phyloP scores from a whole-genome alignment of 2,329 filamentous ascomycete genomes.

The Emergomyces orientalis region DNA sequence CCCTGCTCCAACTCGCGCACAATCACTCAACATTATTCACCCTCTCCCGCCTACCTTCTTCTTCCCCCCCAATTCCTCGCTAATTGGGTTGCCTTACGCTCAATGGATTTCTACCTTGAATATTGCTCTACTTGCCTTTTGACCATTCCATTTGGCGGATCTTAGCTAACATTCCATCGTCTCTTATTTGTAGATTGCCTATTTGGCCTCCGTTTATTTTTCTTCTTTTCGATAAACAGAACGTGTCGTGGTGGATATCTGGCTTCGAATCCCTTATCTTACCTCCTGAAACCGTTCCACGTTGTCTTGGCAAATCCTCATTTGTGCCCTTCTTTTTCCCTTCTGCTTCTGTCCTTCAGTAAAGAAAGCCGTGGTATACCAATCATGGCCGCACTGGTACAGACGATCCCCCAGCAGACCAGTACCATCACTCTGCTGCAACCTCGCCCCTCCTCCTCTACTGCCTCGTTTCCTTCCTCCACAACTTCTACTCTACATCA shows the following conservation, averaged over 20 bases:
- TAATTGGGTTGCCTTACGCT: neutral
- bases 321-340: conserved; percentile 10
- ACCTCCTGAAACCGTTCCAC: neutral
- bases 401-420: conserved; percentile 68
- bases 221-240: neutral
- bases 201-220: neutral
- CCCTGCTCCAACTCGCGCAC: neutral
- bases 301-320: neutral
- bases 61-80: neutral
- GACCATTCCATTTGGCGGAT: neutral
- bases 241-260: conserved; percentile 3
- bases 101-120: neutral
- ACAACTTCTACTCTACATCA: conserved; percentile 36
- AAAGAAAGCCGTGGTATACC: conserved; percentile 7
- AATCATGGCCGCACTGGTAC: conserved; percentile 77
- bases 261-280: neutral
- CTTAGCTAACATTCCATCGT: neutral
- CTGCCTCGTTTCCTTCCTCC: conserved; percentile 36
- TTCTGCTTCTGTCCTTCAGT: conserved; percentile 2
- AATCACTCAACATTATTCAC: neutral
- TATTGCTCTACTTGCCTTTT: neutral
- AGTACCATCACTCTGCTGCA: conserved; percentile 67
- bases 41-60: neutral
- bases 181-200: neutral
- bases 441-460: conserved; percentile 55